phyloP scores from a whole-genome alignment of 2,329 filamentous ascomycete species.

The Fusarium setosum region DNA sequence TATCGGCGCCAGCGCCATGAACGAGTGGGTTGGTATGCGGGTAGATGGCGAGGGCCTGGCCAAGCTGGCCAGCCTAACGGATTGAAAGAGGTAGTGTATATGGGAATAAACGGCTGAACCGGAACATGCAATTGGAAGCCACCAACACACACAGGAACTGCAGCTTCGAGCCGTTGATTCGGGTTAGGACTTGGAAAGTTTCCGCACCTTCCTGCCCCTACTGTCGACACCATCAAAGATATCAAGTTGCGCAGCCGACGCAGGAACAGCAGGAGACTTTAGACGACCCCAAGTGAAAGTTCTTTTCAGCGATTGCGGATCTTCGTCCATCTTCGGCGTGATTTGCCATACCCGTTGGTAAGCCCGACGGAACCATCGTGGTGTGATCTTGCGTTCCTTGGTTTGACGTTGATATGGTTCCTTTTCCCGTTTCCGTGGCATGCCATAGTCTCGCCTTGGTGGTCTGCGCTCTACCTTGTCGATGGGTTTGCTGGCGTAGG shows the following conservation, averaged over 20 bases:
- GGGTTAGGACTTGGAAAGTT: background rate
- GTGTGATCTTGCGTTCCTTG: conserved; percentile 47
- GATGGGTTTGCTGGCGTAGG: conserved; percentile 53
- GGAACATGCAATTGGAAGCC: background rate
- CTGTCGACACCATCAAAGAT: conserved; percentile 62
- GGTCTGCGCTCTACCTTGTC: conserved; percentile 50
- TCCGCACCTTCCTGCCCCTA: conserved; percentile 35
- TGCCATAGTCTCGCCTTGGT: conserved; percentile 42
- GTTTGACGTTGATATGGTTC: conserved; percentile 52
- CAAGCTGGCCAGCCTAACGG: conserved; percentile 64
- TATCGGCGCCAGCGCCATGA: conserved; percentile 74
- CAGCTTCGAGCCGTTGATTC: background rate
- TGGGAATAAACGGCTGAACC: background rate
- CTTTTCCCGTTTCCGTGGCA: conserved; percentile 41
- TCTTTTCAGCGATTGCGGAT: conserved; percentile 45
- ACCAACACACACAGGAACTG: background rate
- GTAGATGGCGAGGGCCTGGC: conserved; percentile 74
- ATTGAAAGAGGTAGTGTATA: conserved; percentile 33
- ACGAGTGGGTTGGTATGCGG: conserved; percentile 80
- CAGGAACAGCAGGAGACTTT: conserved; percentile 41
- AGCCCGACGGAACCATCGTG: conserved; percentile 59
- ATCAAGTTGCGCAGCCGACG: conserved; percentile 49
- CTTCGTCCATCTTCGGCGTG: conserved; percentile 55
- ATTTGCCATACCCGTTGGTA: conserved; percentile 59
- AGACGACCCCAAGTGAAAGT: conserved; percentile 60